Evolutionary conservation across 2,329 filamentous ascomycete genomes (phyloP).

Genomic region (Beauveria medogensis): DNA sequence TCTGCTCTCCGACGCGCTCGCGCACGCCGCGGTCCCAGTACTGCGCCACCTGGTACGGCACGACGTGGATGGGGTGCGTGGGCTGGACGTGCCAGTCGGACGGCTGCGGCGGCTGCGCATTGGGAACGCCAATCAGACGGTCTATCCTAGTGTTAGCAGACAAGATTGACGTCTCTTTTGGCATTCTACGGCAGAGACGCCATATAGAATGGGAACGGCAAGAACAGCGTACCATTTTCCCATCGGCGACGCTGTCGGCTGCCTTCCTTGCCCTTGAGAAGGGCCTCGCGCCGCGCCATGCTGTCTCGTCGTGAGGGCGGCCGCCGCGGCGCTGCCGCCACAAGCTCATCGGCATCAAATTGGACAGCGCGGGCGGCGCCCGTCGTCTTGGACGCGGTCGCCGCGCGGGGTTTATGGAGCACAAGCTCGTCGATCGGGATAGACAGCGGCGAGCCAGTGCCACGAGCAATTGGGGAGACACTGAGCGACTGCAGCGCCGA

Average conservation of each 20-base stretch:
- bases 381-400: constrained; percentile 13
- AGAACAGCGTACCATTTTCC: constrained; percentile 71
- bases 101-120: constrained; percentile 72
- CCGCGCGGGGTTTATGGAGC: background rate
- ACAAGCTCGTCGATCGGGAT: constrained; percentile 63
- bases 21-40: constrained; percentile 63
- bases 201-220: background rate
- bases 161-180: background rate
- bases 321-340: constrained; percentile 26
- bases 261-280: constrained; percentile 86
- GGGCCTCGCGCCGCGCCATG: constrained; percentile 56
- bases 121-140: constrained; percentile 77
- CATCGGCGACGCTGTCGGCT: constrained; percentile 78
- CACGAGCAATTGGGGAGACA: constrained; percentile 47
- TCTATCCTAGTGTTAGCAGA: constrained; percentile 43
- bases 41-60: constrained; percentile 84
- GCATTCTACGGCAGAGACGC: background rate
- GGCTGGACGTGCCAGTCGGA: constrained; percentile 77
- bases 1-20: constrained; percentile 42
- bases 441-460: constrained; percentile 55
- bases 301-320: constrained; percentile 46
- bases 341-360: constrained; percentile 18
- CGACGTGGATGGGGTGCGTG: constrained; percentile 65
- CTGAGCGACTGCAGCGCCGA: constrained; percentile 47
- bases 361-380: constrained; percentile 13